Percentiles rank a stretch among this genome's conserved stretches.
phyloP scores from a whole-genome alignment of 305 asterid genomes.

The Plantago coronopus region DNA sequence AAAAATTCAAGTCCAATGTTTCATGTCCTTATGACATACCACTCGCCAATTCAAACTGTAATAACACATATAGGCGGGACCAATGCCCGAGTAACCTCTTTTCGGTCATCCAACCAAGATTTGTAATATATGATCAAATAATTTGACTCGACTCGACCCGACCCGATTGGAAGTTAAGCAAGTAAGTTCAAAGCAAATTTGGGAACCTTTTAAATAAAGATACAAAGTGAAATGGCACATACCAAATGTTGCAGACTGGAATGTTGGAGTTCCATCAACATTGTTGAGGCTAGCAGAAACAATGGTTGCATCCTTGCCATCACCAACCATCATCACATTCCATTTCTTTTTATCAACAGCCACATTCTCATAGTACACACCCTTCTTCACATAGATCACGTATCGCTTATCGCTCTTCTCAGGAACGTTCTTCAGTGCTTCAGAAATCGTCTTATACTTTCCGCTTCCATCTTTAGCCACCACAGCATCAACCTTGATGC shows the following conservation, averaged over 20 bases:
- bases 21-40: no score
- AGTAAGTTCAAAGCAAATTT: no score
- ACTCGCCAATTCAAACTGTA: no score
- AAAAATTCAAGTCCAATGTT: no score
- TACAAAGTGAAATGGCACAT: not conserved
- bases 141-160: no score
- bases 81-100: no score
- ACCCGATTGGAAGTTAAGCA: no score
- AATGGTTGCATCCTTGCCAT: slow-evolving; percentile 29
- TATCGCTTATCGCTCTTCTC: slow-evolving; percentile 22
- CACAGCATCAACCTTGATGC: slow-evolving; percentile 33
- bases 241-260: slow-evolving; percentile 24
- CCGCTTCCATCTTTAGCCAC: slow-evolving; percentile 54
- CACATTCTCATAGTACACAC: slow-evolving; percentile 32
- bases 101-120: no score
- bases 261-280: slow-evolving; percentile 33
- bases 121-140: no score
- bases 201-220: no score
- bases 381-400: slow-evolving; percentile 37
- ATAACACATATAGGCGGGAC: no score
- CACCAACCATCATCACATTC: slow-evolving; percentile 39
- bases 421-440: slow-evolving; percentile 33
- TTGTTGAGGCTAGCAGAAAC: slow-evolving; percentile 24
- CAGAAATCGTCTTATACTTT: slow-evolving; percentile 35
- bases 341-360: slow-evolving; percentile 24